Percentiles rank a stretch among this genome's conserved stretches.
Evolutionary conservation across 163 green algal genomes (phyloP).

Genomic region (Picocystis sp.): DNA sequence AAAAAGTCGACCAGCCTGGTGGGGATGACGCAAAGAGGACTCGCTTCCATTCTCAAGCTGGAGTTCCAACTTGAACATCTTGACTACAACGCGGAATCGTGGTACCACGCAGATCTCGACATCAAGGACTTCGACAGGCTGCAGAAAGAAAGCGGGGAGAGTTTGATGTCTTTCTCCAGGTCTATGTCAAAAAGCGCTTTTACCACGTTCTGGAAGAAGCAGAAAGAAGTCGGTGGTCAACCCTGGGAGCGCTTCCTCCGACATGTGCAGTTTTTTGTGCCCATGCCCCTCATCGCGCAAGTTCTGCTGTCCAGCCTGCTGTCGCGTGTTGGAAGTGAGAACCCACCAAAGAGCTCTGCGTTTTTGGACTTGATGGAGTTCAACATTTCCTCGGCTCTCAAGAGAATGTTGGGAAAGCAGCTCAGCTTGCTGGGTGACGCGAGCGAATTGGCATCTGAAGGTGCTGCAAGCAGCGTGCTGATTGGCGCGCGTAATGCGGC

Average conservation of each 20-base stretch:
- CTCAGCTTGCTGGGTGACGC: slow-evolving; percentile 12
- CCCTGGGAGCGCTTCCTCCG: slow-evolving; percentile 8
- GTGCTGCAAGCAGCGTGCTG: slow-evolving; percentile 10
- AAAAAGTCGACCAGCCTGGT: slow-evolving; percentile 9
- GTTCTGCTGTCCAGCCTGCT: slow-evolving; percentile 18
- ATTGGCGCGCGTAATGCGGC: slow-evolving; percentile 17
- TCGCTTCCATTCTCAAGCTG: slow-evolving; percentile 8
- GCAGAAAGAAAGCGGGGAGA: not conserved
- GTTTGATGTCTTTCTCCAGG: slow-evolving; percentile 5
- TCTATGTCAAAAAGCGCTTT: not conserved
- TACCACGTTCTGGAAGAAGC: slow-evolving; percentile 5
- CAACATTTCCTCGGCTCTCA: slow-evolving; percentile 16
- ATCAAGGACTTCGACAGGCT: slow-evolving; percentile 8
- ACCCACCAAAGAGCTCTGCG: slow-evolving; percentile 5
- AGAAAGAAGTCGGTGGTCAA: slow-evolving; percentile 13
- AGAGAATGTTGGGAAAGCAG: slow-evolving; percentile 17
- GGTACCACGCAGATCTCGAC: slow-evolving; percentile 20
- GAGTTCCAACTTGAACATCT: slow-evolving; percentile 20
- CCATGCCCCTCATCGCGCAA: slow-evolving; percentile 18
- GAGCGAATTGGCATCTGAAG: slow-evolving; percentile 2
- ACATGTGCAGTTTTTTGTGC: slow-evolving; percentile 15
- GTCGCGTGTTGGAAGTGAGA: slow-evolving; percentile 9
- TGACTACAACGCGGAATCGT: slow-evolving; percentile 14
- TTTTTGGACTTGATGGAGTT: slow-evolving; percentile 16
- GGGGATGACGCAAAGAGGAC: slow-evolving; percentile 12